Conservation (phyloP, 371 early-diverging fungal species). For the Mortierella sp. region DNA sequence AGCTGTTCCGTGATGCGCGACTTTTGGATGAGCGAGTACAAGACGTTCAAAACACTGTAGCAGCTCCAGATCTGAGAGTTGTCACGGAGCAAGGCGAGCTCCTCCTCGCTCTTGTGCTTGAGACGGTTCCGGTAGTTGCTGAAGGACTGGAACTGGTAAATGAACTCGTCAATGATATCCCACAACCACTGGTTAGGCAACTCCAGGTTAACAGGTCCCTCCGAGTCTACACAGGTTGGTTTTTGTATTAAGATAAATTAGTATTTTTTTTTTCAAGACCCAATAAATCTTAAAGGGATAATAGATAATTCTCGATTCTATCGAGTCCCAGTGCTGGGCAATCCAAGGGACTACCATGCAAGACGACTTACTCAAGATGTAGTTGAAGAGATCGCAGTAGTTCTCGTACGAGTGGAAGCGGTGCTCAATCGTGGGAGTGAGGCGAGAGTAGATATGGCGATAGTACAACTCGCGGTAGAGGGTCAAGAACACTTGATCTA, state of each 20-base stretch:
- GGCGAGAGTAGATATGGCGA: slow-evolving; percentile 93
- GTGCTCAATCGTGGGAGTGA: slow-evolving; percentile 89
- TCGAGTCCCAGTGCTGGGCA: neutral
- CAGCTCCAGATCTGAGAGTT: slow-evolving; percentile 94
- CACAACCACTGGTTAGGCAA: slow-evolving; percentile 98
- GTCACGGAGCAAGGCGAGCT: slow-evolving; percentile 82
- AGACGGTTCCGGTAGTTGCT: slow-evolving; percentile 90
- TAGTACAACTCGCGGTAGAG: slow-evolving; percentile 96
- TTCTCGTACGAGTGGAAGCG: slow-evolving; percentile 93
- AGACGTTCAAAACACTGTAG: slow-evolving; percentile 92
- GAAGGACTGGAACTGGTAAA: slow-evolving; percentile 98
- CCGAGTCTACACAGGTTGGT: slow-evolving; percentile 65
- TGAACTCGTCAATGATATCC: slow-evolving; percentile 99
- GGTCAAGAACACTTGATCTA: slow-evolving; percentile 90
- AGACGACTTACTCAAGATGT: slow-evolving; percentile 80
- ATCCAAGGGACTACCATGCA: neutral
- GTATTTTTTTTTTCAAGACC: neutral
- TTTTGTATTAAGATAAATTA: slow-evolving; percentile 1
- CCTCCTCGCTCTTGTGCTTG: slow-evolving; percentile 83
- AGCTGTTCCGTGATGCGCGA: slow-evolving; percentile 94
- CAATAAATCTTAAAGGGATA: neutral
- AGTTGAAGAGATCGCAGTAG: slow-evolving; percentile 96
- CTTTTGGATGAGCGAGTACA: slow-evolving; percentile 94
- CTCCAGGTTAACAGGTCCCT: slow-evolving; percentile 86
- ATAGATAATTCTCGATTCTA: neutral